Base-by-base conservation (phyloP, 768 basidiomycete genomes). In the Trichaptum fuscoviolaceum region DNA sequence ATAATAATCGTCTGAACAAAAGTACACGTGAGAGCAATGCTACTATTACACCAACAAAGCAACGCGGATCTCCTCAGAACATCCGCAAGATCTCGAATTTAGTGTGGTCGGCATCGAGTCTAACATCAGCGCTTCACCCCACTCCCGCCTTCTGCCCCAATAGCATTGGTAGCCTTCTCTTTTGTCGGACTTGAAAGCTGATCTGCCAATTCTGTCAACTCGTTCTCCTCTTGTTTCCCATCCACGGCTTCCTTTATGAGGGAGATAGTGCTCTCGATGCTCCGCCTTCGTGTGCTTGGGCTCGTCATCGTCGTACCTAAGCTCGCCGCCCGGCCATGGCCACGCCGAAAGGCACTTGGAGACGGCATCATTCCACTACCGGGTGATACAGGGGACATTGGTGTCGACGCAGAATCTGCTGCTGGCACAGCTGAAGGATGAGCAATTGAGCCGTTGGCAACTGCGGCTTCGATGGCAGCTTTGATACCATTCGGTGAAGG, bases 231-330 rank as follows among this genome's bases (percentile, higher is more conserved):
- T 35, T 82, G 83, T 71, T 83, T 88, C 35, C 92, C 92, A 63
- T 96, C 95, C 77, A 90, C 87, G 7, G 92, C 96, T 70, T 94
- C 93, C 77, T 95, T 90, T 73, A 99, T 96, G 75, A 98, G 85
- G 68, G 90, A 90, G 83, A 96, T 95, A 64, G 97, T 99, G 75
- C 91, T 95, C 82, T 98, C 96, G 75, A 99, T 76, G 75, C 92
- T 94, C 75, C 96, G 81, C 77, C 96, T 82, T 70, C 97, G 81
- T 63, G 90, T 99, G 75, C 93, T 95, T 17, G 97, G 96, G 72
- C 90, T 92, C 63, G 96, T 96, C 87, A 89, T 91, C 69, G 96
- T 98, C 69, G 96, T 98, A 3, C 96, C 96, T 68, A 98, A 77
- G 73, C 93, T 95, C 63, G 89, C 87, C 72, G 91, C 87, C 58